A percentile compares a stretch with the other conserved stretches of the same genome.
These are phyloP conservation scores for Iris macrosiphon DNA, from an alignment of 106 monocot genomes.

Conservation along the genomic window DNA sequence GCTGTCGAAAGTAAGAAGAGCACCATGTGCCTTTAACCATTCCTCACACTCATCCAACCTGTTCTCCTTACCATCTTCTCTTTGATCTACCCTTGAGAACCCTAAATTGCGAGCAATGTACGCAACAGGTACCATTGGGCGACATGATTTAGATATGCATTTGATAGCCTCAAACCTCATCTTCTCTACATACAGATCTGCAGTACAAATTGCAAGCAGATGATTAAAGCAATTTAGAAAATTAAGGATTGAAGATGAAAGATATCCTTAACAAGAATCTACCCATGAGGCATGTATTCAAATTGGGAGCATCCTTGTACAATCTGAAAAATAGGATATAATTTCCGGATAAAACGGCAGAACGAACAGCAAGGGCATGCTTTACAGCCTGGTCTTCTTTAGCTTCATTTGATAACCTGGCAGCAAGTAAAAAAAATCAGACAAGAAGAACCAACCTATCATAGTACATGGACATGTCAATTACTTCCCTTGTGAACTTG, in stretches of 20 bases:
- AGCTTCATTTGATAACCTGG: constrained; percentile 70
- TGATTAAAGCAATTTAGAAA: background rate
- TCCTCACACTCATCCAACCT: constrained; percentile 75
- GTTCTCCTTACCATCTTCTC: constrained; percentile 14
- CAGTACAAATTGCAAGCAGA: constrained; percentile 12
- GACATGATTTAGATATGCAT: constrained; percentile 90
- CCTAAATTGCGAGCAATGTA: constrained; percentile 66
- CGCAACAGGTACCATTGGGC: constrained; percentile 60
- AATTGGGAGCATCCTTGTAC: constrained; percentile 78
- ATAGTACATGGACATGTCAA: background rate
- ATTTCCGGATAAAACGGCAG: constrained; percentile 86
- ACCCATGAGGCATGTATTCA: constrained; percentile 94
- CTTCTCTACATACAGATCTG: constrained; percentile 83
- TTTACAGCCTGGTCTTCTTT: constrained; percentile 74
- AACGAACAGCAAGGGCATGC: constrained; percentile 88
- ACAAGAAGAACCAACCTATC: background rate
- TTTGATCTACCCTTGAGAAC: constrained; percentile 33
- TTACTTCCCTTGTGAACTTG: background rate
- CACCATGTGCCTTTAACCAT: constrained; percentile 91
- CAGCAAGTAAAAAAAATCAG: background rate
- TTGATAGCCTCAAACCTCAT: constrained; percentile 86
- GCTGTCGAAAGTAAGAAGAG: constrained; percentile 40
- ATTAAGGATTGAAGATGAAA: background rate
- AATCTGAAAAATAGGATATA: constrained; percentile 85
- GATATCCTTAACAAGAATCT: constrained; percentile 4